Conservation (phyloP, 2,329 filamentous ascomycete genomes). For the Didymosphaeria variabile region DNA sequence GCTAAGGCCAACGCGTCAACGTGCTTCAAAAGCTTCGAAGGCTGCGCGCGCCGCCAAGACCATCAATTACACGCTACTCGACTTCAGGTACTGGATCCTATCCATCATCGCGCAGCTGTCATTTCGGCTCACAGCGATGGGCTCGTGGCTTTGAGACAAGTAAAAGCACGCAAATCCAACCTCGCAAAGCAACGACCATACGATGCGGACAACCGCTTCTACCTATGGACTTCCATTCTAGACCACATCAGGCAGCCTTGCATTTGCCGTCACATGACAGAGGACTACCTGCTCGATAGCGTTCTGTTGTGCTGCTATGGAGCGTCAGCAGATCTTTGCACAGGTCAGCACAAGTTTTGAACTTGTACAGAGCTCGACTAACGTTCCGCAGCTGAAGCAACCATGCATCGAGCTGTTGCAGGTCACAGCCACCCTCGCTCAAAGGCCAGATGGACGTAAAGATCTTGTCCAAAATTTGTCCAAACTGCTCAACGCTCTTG, state of each 20-base stretch:
- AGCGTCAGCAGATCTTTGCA: constrained; percentile 53
- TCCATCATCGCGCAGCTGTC: not conserved
- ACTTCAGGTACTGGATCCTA: not conserved
- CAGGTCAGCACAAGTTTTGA: constrained; percentile 32
- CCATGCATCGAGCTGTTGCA: constrained; percentile 68
- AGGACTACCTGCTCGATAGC: not conserved
- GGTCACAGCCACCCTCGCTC: constrained; percentile 60
- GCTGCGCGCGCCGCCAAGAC: constrained; percentile 10
- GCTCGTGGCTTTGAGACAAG: not conserved
- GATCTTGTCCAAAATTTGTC: constrained; percentile 61
- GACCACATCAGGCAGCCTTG: not conserved
- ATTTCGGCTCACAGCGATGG: not conserved
- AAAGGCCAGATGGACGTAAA: constrained; percentile 54
- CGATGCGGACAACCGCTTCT: constrained; percentile 1
- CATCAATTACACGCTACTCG: not conserved
- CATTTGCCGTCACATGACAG: constrained; percentile 6
- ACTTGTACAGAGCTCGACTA: constrained; percentile 1
- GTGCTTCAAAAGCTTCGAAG: constrained; percentile 3
- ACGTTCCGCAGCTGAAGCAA: constrained; percentile 60
- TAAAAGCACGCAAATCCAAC: not conserved
- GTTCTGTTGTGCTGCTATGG: constrained; percentile 30
- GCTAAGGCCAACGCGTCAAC: constrained; percentile 22
- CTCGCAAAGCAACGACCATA: not conserved
- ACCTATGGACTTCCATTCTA: constrained; percentile 1
- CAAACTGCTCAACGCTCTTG: constrained; percentile 55